phyloP scores from a whole-genome alignment of 2,329 filamentous ascomycete genomes.

The Aspergillus sergii region DNA sequence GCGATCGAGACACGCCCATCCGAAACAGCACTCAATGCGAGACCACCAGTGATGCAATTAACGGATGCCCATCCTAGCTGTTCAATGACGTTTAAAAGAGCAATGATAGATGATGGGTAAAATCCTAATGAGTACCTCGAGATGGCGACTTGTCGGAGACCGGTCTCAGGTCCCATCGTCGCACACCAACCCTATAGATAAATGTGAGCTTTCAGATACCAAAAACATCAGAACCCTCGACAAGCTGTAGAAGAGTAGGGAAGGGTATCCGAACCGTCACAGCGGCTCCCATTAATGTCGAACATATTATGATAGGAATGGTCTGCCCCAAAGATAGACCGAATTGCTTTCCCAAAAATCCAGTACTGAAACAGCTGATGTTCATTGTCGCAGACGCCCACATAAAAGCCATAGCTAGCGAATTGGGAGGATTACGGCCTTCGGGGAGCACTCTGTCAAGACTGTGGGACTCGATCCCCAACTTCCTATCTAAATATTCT shows the following conservation, averaged over 20 bases:
- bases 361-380: constrained; percentile 54
- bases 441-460: constrained; percentile 49
- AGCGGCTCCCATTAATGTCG: constrained; percentile 48
- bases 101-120: constrained; percentile 55
- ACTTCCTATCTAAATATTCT: constrained; percentile 46
- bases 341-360: constrained; percentile 55
- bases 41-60: constrained; percentile 32
- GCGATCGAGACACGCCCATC: constrained; percentile 29
- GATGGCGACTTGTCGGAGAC: constrained; percentile 56
- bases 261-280: constrained; percentile 17
- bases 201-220: constrained; percentile 5
- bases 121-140: constrained; percentile 55
- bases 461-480: constrained; percentile 54
- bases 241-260: not conserved
- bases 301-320: constrained; percentile 51
- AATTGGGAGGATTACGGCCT: constrained; percentile 35
- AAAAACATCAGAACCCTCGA: not conserved
- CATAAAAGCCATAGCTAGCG: constrained; percentile 54
- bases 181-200: constrained; percentile 50
- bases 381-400: constrained; percentile 58
- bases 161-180: constrained; percentile 54
- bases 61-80: constrained; percentile 31
- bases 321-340: constrained; percentile 50
- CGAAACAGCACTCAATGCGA: constrained; percentile 33
- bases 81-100: constrained; percentile 42